Evolutionary conservation across 148 eudicot genomes (phyloP), one percentile per base, ranked within the genome.

Genomic region (Fallopia convolvulus): DNA sequence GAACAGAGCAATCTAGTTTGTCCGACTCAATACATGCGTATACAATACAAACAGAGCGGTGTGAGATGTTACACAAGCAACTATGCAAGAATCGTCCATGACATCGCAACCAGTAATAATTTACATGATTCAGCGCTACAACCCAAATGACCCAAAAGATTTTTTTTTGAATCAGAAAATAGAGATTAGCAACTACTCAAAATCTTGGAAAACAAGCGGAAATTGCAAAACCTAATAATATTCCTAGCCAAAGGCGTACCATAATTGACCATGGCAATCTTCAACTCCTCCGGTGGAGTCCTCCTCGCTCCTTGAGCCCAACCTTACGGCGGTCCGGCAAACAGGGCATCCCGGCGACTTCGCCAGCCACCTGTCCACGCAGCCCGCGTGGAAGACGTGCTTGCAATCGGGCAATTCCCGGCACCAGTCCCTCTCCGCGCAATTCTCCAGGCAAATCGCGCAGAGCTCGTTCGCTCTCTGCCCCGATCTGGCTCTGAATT

Each of bases 371-470:
- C 23, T 52, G 21, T 77, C 80, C 13, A 77, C 63, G 48, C 80
- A 77, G 4, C 52, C 36, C 14, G 75, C 52, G 56, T 70, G 80
- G 15, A 77, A 77, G 17, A 36, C 9, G 44, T 77, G 80, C 47
- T 70, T 77, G 8, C 80, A 77, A 39, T 21, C 46, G 13, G 80
- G 80, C 65, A 77, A 77, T 30, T 63, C 80, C 61, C 80, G 44
- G 63, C 80, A 77, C 80, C 49, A 50, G 33, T 48, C 75, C 11
- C 80, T 66, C 20, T 68, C 74, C 10, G 3, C 23, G 74, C 71
- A 33, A 42, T 63, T 14, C 4, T 77, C 80, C 47, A 77, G 32
- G 48, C 80, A 77, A 32, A 77, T 77, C 12, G 80, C 33, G 75
- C 80, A 77, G 5, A 52, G 5, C n/a, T 48, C 74, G 47, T 33